Percentiles rank a stretch among this genome's conserved stretches.
These are phyloP conservation scores for Sclerospora graminicola DNA, from an alignment of 352 stramenopile species.

Conservation along the genomic window DNA sequence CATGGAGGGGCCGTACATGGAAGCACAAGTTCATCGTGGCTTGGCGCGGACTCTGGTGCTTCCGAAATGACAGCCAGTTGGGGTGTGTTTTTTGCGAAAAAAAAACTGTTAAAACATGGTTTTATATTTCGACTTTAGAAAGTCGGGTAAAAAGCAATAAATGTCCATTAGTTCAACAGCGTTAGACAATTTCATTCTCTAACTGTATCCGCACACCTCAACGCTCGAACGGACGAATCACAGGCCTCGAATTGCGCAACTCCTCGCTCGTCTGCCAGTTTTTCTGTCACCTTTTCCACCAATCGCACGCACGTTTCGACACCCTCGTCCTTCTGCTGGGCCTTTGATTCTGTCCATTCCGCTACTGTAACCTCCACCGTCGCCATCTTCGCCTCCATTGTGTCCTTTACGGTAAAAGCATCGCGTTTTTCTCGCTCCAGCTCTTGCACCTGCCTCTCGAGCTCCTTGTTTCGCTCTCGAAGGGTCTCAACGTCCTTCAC, in stretches of 20 bases:
- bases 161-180: background rate
- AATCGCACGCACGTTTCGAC: constrained; percentile 36
- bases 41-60: constrained; percentile 41
- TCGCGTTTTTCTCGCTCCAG: constrained; percentile 4
- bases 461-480: constrained; percentile 2
- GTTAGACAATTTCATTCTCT: too few species aligned
- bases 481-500: constrained; percentile 7
- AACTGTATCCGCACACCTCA: too few species aligned
- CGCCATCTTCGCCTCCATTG: constrained; percentile 14
- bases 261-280: constrained; percentile 7
- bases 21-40: constrained; percentile 48
- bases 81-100: too few species aligned
- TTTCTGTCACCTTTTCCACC: constrained; percentile 17
- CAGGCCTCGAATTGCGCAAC: constrained; percentile 21
- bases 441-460: constrained; percentile 19
- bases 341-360: constrained; percentile 7
- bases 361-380: constrained; percentile 17
- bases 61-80: constrained; percentile 5
- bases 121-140: too few species aligned
- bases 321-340: background rate
- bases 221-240: too few species aligned
- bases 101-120: too few species aligned
- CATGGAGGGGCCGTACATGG: constrained; percentile 31
- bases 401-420: background rate
- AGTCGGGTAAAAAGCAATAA: too few species aligned